Percentiles rank a stretch among this genome's conserved stretches.
Evolutionary conservation across 2,329 filamentous ascomycete species (phyloP).

Genomic region (Teratosphaeriaceae sp.): DNA sequence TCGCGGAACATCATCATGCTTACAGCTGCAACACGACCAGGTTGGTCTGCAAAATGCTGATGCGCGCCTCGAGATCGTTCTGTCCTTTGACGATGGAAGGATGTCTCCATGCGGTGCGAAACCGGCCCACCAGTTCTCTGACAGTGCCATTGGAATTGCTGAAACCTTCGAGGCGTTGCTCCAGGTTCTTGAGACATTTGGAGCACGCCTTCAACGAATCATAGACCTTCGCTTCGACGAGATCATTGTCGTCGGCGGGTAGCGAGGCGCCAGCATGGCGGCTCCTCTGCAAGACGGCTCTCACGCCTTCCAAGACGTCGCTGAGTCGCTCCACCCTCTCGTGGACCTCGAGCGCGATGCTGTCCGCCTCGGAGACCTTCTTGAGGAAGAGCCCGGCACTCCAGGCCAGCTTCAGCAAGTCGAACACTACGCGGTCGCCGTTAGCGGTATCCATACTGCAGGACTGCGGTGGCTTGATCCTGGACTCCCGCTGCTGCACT

Average conservation of each 20-base stretch:
- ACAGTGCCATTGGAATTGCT: not conserved
- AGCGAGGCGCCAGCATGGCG: not conserved
- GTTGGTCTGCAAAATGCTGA: conserved; percentile 14
- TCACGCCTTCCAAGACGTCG: conserved; percentile 13
- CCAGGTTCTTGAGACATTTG: conserved; percentile 8
- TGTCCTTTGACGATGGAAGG: conserved; percentile 13
- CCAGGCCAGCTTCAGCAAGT: conserved; percentile 13
- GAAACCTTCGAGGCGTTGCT: conserved; percentile 7
- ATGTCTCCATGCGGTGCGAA: conserved; percentile 12
- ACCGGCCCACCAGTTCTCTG: conserved; percentile 6
- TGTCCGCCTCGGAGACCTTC: conserved; percentile 17
- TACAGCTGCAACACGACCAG: conserved; percentile 14
- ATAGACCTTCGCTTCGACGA: conserved; percentile 8
- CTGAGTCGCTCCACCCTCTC: conserved; percentile 12
- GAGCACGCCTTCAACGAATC: conserved; percentile 9
- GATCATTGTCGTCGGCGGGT: conserved; percentile 4
- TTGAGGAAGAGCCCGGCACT: conserved; percentile 14
- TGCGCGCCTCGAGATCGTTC: conserved; percentile 16
- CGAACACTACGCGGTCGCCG: conserved; percentile 5
- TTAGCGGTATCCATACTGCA: not conserved
- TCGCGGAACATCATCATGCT: no score
- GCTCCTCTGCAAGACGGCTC: conserved; percentile 10
- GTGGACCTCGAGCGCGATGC: conserved; percentile 12
- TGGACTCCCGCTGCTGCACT: conserved; percentile 6
- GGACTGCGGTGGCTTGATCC: no score